Conservation (phyloP, 768 basidiomycete species). For the Podaxis sp. region DNA sequence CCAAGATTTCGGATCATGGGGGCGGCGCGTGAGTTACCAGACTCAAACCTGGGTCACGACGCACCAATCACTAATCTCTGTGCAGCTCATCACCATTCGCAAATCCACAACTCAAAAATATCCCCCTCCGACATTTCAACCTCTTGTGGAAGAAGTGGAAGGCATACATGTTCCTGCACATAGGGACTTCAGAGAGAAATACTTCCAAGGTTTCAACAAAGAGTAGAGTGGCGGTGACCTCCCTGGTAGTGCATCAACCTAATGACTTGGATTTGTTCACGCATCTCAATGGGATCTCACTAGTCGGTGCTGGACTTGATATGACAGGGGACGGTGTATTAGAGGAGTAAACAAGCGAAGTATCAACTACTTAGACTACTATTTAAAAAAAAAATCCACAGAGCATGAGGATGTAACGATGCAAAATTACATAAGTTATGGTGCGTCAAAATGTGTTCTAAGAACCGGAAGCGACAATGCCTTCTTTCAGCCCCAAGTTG, state of each 20-base stretch:
- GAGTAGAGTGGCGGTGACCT: conserved; percentile 11
- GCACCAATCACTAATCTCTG: neutral
- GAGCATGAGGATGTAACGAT: too few species aligned
- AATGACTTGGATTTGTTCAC: neutral
- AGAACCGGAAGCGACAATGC: neutral
- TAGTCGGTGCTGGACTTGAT: too few species aligned
- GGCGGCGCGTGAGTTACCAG: conserved; percentile 65
- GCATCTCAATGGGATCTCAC: neutral
- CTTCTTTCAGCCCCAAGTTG: neutral
- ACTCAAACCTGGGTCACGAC: neutral
- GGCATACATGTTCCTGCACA: conserved; percentile 71
- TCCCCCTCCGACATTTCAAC: conserved; percentile 55
- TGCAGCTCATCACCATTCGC: conserved; percentile 85
- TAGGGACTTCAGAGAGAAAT: conserved; percentile 84
- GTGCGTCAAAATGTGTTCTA: too few species aligned
- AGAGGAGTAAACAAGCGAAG: too few species aligned
- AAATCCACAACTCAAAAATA: conserved; percentile 52
- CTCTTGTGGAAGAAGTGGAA: conserved; percentile 15
- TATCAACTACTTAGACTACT: too few species aligned
- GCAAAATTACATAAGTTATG: too few species aligned
- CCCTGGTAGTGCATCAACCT: neutral
- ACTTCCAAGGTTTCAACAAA: conserved; percentile 74
- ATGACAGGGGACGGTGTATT: too few species aligned
- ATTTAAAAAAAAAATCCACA: too few species aligned
- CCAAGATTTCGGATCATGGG: conserved; percentile 96